Percentiles rank a stretch among this genome's conserved stretches.
These are phyloP conservation scores for Pichia sp. DNA, from an alignment of 1,139 yeast genomes.

Conservation along the genomic window DNA sequence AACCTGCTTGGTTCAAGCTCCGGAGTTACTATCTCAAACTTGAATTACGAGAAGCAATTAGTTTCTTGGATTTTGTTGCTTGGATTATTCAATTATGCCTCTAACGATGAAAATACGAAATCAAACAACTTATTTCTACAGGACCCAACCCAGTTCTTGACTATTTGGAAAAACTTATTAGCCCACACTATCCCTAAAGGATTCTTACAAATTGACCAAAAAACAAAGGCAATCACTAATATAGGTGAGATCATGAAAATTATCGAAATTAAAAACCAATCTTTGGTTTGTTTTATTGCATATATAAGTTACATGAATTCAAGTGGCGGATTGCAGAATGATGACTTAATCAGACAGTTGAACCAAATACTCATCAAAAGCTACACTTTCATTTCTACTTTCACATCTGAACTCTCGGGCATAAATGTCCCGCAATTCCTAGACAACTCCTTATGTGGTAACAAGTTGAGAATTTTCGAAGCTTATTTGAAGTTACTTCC, in stretches of 20 bases:
- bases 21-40: conserved; percentile 38
- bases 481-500: conserved; percentile 40
- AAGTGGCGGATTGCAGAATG: conserved; percentile 29
- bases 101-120: conserved; percentile 37
- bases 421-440: conserved; percentile 15
- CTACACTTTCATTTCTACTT: conserved; percentile 32
- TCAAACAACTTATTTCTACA: conserved; percentile 64
- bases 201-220: conserved; percentile 26
- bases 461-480: conserved; percentile 42
- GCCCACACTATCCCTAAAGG: conserved; percentile 42
- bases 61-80: conserved; percentile 72
- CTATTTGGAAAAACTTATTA: conserved; percentile 78
- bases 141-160: conserved; percentile 54
- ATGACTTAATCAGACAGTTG: conserved; percentile 40
- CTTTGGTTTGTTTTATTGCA: conserved; percentile 43
- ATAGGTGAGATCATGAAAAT: conserved; percentile 40
- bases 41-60: conserved; percentile 39
- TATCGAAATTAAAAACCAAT: conserved; percentile 44
- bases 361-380: conserved; percentile 42
- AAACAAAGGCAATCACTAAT: conserved; percentile 28
- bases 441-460: conserved; percentile 31
- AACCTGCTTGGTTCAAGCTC: conserved; percentile 34
- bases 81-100: conserved; percentile 64
- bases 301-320: conserved; percentile 35
- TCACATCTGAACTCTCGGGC: conserved; percentile 26